Percentiles rank a stretch among this genome's conserved stretches.
Conservation (phyloP, 1,139 yeast species). For the Candida freyschussii region DNA sequence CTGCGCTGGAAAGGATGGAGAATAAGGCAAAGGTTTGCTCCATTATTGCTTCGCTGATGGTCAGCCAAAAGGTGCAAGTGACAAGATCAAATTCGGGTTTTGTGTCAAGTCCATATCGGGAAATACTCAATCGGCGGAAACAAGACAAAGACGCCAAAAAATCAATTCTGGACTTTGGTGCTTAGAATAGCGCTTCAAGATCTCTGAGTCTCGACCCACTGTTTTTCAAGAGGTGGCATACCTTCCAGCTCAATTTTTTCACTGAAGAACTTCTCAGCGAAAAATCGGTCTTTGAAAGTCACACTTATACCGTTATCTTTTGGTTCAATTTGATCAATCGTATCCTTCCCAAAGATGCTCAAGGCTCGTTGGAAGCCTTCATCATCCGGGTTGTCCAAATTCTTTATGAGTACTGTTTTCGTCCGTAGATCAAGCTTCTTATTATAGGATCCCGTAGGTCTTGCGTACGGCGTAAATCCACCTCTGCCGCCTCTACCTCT, state of each 20-base stretch:
- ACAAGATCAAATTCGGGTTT: too few species aligned
- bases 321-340: constrained; percentile 10
- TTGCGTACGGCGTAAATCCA: constrained; percentile 16
- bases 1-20: too few species aligned
- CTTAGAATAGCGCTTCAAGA: too few species aligned
- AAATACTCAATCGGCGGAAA: too few species aligned
- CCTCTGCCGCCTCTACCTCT: constrained; percentile 20
- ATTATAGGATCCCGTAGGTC: constrained; percentile 7
- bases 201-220: constrained; percentile 31
- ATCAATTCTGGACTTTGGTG: too few species aligned
- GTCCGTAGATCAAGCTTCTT: constrained; percentile 23
- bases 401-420: constrained; percentile 16
- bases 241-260: constrained; percentile 27
- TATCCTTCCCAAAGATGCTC: constrained; percentile 20
- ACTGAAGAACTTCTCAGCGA: constrained; percentile 37
- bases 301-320: constrained; percentile 26
- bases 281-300: constrained; percentile 34
- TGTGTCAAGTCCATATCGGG: too few species aligned
- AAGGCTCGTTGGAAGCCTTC: constrained; percentile 16
- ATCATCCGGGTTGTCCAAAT: constrained; percentile 21
- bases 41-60: background rate
- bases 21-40: too few species aligned
- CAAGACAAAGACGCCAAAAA: too few species aligned
- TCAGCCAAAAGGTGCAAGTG: too few species aligned
- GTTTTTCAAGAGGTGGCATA: constrained; percentile 28